Evolutionary conservation across 148 eudicot species (phyloP), one percentile per base, ranked within the genome.

Genomic region (Arbutus unedo): DNA sequence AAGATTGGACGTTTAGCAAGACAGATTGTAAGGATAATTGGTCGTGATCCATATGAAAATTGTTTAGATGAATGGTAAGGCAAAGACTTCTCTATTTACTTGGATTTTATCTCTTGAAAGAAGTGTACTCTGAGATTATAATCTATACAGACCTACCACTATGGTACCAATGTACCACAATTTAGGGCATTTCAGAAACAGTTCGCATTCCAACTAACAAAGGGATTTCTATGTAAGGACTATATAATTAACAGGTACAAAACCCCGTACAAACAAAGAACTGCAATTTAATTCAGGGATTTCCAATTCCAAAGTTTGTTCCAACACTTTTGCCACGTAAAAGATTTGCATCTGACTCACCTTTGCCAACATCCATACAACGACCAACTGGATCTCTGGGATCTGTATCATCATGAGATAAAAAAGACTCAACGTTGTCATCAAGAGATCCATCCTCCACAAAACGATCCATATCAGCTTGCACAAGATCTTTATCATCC

Each of bases 391-490:
- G 45, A 86, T 93, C 97, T 84, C 93, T 86, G 50, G 90, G 93
- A 82, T 91, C 98, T 4, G 87, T 87, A 86, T 95, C 97, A 86
- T 93, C 97, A 85, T 93, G 98, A 7, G 98, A 93, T 83, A 95
- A 91, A 88, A 95, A 93, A 75, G 98, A 95, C 88, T 95, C 97
- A 11, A 93, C 97, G 14, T 95, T 95, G 81, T 95, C 98, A 77
- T 95, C 98, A 72, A 95, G 90, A 84, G 97, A 89, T 84, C 94
- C 98, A 87, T 95, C 98, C 73, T 95, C 98, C 89, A 94, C 97
- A 80, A 93, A 91, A 67, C 91, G 94, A 74, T 92, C 98, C 89
- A 94, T 89, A 76, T 95, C 98, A 93, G 91, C 94, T 91, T 92
- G 97, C 87, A 89, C 93, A 84, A 93, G 84, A 86, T 87, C 89